Percentiles rank a stretch among this genome's conserved stretches.
These are phyloP conservation scores for Calonectria hawksworthii DNA, from an alignment of 2,329 filamentous ascomycete species.

Conservation along the genomic window DNA sequence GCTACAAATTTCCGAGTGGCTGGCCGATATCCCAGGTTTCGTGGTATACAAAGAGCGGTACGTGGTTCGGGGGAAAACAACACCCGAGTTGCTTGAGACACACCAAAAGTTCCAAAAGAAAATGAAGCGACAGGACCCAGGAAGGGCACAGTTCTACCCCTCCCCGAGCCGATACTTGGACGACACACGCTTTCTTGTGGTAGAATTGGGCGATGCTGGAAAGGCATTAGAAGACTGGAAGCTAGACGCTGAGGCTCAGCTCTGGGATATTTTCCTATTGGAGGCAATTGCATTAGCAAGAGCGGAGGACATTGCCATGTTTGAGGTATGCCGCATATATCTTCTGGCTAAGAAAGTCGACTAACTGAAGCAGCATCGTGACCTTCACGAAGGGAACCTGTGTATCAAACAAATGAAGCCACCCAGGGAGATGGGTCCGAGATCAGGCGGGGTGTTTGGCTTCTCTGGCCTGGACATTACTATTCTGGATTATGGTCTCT, in stretches of 20 bases:
- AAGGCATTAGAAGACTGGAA: constrained; percentile 70
- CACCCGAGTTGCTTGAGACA: constrained; percentile 69
- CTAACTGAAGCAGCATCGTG: constrained; percentile 66
- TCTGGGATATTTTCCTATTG: constrained; percentile 76
- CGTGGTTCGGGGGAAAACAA: constrained; percentile 69
- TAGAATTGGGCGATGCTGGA: constrained; percentile 75
- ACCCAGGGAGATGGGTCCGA: constrained; percentile 48
- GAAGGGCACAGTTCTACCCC: constrained; percentile 72
- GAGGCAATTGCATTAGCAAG: constrained; percentile 72
- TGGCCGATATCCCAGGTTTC: constrained; percentile 75
- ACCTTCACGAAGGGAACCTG: constrained; percentile 76
- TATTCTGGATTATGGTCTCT: constrained; percentile 76
- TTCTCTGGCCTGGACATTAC: constrained; percentile 74
- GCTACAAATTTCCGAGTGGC: constrained; percentile 73
- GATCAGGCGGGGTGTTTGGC: constrained; percentile 61
- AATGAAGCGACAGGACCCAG: constrained; percentile 68
- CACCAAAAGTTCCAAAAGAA: constrained; percentile 70
- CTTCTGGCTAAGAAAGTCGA: not conserved
- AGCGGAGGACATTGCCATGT: constrained; percentile 70
- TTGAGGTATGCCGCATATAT: constrained; percentile 63
- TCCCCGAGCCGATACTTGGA: constrained; percentile 72
- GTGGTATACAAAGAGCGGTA: constrained; percentile 77
- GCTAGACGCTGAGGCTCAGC: constrained; percentile 62
- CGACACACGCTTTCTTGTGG: constrained; percentile 70
- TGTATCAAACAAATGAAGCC: constrained; percentile 65